Base-by-base conservation (phyloP, 306 rosid species). In the Hippophae rhamnoides region DNA sequence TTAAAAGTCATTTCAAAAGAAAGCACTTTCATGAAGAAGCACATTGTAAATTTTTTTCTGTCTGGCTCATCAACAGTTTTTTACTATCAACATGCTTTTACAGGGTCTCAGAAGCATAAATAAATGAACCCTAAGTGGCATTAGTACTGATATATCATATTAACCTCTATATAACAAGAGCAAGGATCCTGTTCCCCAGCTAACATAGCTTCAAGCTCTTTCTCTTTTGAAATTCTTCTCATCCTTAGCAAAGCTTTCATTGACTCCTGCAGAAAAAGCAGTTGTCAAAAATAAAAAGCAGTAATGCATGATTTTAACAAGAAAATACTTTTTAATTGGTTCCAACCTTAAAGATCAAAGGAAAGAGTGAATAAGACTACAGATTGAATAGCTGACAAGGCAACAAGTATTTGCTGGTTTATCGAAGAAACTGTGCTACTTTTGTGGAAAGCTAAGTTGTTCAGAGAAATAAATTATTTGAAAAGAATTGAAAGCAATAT, bases 131-230 rank as follows among this genome's bases (percentile, higher is more conserved):
- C 63, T 57, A 60, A 50, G n/a, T 52, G 42, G 42, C 58, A 54
- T 6, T 52, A 60, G 7, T 18, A 13, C 47, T 26, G 12, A 69
- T 52, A 57, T 58, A 52, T 44, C 65, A 62, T n/a, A 66, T 61
- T 48, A 65, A 85, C 99, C 99, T 88, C 99, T 44, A 92, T 80
- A 80, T 74, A 92, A 75, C 99, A 92, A 27, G 95, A 78, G 77
- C 78, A 86, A 61, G 82, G 73, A 79, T 92, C 99, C 43, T 80
- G 82, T 71, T 92, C 99, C 68, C 90, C 93, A 13, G 95, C 10
- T 63, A 92, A 82, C 82, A 92, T 67, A 62, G 99, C 99, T 79
- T 88, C 86, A 58, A 82, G 86, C 82, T 92, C 99, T 58, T 85
- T 92, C 74, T 83, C 95, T 70, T 85, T 85, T 66, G 88, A 82